These are phyloP conservation scores for Nannizziopsis arthrosporioides DNA, from an alignment of 2,329 filamentous ascomycete species.

Conservation along the genomic window DNA sequence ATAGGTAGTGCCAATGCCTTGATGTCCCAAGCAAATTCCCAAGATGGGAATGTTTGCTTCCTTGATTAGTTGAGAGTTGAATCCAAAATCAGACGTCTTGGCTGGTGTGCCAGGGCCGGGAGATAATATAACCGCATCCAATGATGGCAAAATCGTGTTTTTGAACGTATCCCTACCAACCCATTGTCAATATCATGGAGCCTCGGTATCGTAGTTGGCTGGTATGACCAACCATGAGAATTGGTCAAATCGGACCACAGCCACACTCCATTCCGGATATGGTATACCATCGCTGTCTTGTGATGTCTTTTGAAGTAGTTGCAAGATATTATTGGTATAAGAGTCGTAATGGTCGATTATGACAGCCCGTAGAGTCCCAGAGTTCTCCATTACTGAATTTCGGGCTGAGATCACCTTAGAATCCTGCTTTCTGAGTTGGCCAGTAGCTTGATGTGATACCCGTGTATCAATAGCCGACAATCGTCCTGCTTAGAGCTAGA, in stretches of 20 bases:
- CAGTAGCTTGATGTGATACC: no score
- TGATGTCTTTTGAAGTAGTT: slow-evolving; percentile 12
- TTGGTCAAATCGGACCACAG: slow-evolving; percentile 14
- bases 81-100: slow-evolving; percentile 62
- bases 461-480: no score
- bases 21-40: slow-evolving; percentile 82
- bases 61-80: slow-evolving; percentile 68
- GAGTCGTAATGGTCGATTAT: slow-evolving; percentile 15
- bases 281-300: background rate
- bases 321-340: slow-evolving; percentile 15
- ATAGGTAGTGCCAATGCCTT: slow-evolving; percentile 60
- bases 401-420: background rate
- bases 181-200: background rate
- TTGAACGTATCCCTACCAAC: slow-evolving; percentile 27
- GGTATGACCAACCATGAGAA: slow-evolving; percentile 13
- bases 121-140: slow-evolving; percentile 78
- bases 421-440: no score
- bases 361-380: slow-evolving; percentile 10
- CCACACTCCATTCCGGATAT: slow-evolving; percentile 13
- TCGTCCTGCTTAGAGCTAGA: no score
- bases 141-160: slow-evolving; percentile 43
- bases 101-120: slow-evolving; percentile 79
- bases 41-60: slow-evolving; percentile 59
- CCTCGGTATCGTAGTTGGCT: background rate
- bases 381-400: background rate